Conservation (phyloP, 495 filamentous ascomycete species). For the Xylaria cubensis region DNA sequence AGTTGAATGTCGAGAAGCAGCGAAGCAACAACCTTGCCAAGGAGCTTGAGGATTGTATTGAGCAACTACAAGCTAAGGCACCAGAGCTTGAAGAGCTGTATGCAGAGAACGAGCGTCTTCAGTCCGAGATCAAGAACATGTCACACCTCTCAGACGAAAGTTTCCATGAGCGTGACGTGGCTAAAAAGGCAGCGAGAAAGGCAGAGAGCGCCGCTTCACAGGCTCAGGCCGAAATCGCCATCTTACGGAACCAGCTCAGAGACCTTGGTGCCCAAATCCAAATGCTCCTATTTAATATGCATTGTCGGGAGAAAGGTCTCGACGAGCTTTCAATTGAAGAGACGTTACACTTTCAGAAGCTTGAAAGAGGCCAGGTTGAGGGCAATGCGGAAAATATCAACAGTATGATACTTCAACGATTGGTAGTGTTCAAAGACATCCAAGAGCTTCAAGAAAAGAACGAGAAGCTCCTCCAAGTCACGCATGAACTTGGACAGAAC, state of each 20-base stretch:
- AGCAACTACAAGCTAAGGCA: constrained; percentile 70
- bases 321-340: constrained; percentile 72
- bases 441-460: constrained; percentile 90
- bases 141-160: constrained; percentile 69
- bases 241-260: constrained; percentile 85
- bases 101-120: constrained; percentile 71
- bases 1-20: constrained; percentile 67
- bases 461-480: constrained; percentile 76
- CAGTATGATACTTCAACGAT: constrained; percentile 81
- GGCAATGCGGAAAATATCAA: constrained; percentile 79
- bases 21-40: constrained; percentile 71
- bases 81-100: constrained; percentile 72
- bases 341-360: constrained; percentile 68
- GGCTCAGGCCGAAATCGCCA: constrained; percentile 72
- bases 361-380: constrained; percentile 69
- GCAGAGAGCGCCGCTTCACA: constrained; percentile 75
- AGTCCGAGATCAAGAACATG: constrained; percentile 78
- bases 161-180: constrained; percentile 63
- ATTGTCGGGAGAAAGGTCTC: constrained; percentile 78
- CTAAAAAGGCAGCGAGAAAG: constrained; percentile 69
- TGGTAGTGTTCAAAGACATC: constrained; percentile 83
- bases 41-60: constrained; percentile 80
- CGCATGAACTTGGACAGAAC: constrained; percentile 80
- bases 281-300: constrained; percentile 81
- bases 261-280: constrained; percentile 91